Evolutionary conservation across 306 rosid genomes (phyloP).

Genomic region (Arachis hypogaea): DNA sequence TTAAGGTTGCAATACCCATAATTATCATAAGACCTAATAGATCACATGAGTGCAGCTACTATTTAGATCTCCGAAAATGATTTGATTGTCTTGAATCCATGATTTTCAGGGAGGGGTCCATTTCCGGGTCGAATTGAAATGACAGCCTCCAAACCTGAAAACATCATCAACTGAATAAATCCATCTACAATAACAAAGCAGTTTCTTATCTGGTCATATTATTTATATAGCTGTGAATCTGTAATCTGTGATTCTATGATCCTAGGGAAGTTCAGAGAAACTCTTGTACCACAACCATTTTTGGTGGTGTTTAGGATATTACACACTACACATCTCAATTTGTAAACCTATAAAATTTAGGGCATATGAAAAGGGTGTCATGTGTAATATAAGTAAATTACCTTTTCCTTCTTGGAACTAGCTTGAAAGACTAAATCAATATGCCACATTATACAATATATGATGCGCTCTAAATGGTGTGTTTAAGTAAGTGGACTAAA

Average conservation of each 20-base stretch:
- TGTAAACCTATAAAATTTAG: too few species aligned
- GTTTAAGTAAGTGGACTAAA: slow-evolving; percentile 9
- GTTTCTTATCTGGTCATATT: slow-evolving; percentile 28
- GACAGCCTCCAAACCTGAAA: slow-evolving; percentile 79
- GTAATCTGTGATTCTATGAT: background rate
- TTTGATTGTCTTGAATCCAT: slow-evolving; percentile 75
- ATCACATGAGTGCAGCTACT: slow-evolving; percentile 23
- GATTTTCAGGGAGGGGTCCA: slow-evolving; percentile 81
- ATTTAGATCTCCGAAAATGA: slow-evolving; percentile 72
- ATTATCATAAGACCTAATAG: slow-evolving; percentile 32
- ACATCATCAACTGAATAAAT: slow-evolving; percentile 22
- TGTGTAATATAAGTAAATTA: too few species aligned
- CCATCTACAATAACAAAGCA: slow-evolving; percentile 12
- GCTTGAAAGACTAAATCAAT: slow-evolving; percentile 17
- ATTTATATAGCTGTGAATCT: background rate
- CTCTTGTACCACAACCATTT: slow-evolving; percentile 22
- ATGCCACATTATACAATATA: background rate
- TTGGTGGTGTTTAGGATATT: background rate
- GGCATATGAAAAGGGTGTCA: too few species aligned
- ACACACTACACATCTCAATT: too few species aligned
- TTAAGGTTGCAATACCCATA: slow-evolving; percentile 22
- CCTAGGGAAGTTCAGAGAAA: slow-evolving; percentile 6
- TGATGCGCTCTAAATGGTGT: background rate
- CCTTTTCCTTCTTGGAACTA: background rate
- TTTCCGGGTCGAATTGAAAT: slow-evolving; percentile 89